Percentiles rank a stretch among this genome's conserved stretches.
Evolutionary conservation across 2,329 filamentous ascomycete genomes (phyloP).

Genomic region (Thermochaetoides dissita): DNA sequence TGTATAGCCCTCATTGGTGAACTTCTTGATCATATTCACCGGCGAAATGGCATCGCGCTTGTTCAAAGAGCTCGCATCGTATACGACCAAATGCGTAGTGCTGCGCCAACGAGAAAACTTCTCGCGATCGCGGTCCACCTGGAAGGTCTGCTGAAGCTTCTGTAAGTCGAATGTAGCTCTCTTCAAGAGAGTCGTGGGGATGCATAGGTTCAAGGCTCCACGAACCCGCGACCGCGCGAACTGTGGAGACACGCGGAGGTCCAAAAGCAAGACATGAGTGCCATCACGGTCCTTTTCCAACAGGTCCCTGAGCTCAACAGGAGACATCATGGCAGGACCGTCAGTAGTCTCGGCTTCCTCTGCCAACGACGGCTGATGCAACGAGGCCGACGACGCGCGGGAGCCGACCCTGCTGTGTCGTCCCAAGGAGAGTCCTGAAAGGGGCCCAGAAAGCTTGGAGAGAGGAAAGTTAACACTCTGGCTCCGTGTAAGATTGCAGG

Average conservation of each 20-base stretch:
- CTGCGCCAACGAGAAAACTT: constrained; percentile 66
- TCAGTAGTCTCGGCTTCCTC: constrained; percentile 36
- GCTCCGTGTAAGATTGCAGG: too few relatives aligned
- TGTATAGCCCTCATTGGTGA: constrained; percentile 66
- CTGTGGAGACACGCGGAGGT: constrained; percentile 75
- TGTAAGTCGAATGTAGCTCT: constrained; percentile 78
- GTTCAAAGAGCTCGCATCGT: constrained; percentile 64
- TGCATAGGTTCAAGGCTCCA: constrained; percentile 82
- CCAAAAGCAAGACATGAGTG: constrained; percentile 52
- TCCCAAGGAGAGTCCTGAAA: too few relatives aligned
- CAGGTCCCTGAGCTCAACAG: constrained; percentile 40
- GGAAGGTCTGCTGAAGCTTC: constrained; percentile 79
- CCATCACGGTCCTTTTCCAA: constrained; percentile 28
- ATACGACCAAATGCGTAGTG: constrained; percentile 68
- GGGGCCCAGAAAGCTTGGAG: too few relatives aligned
- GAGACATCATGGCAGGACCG: constrained; percentile 37
- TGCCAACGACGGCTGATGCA: constrained; percentile 25
- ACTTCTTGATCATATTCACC: constrained; percentile 86
- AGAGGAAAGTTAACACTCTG: too few relatives aligned
- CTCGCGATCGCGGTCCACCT: constrained; percentile 51
- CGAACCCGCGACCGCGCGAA: constrained; percentile 61
- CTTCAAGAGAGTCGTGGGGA: constrained; percentile 87
- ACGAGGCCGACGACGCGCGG: constrained; percentile 2
- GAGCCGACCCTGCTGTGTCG: too few relatives aligned
- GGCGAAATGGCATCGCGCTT: constrained; percentile 69